Percentiles rank a stretch among this genome's conserved stretches.
Evolutionary conservation across 805 yeast species (phyloP).

Genomic region (Cyberlindnera subsufficiens): DNA sequence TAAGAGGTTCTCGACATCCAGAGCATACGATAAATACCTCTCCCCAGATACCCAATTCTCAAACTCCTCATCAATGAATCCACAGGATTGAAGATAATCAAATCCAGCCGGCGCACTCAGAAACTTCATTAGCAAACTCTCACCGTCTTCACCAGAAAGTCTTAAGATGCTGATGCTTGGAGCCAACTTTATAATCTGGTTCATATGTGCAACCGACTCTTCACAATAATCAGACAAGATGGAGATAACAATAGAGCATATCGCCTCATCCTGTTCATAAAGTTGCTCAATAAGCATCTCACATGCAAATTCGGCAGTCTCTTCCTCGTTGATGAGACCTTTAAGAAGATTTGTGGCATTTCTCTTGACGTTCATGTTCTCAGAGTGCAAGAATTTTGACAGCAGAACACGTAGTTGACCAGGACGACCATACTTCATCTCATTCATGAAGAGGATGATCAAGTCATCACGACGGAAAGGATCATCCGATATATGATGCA

Average conservation of each 20-base stretch:
- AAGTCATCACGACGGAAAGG: conserved; percentile 50
- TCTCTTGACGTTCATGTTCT: conserved; percentile 44
- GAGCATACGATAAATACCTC: conserved; percentile 39
- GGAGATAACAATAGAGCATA: conserved; percentile 51
- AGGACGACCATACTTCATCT: conserved; percentile 52
- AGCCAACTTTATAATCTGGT: conserved; percentile 41
- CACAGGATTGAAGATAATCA: conserved; percentile 49
- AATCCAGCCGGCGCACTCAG: conserved; percentile 68
- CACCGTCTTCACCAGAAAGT: conserved; percentile 26
- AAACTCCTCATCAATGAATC: conserved; percentile 62
- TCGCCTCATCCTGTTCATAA: conserved; percentile 56
- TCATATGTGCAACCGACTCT: conserved; percentile 43
- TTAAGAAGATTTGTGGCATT: conserved; percentile 54
- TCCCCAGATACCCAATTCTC: conserved; percentile 54
- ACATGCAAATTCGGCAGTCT: conserved; percentile 37
- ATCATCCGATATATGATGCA: conserved; percentile 62
- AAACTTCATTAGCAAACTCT: conserved; percentile 56
- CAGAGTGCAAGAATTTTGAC: conserved; percentile 54
- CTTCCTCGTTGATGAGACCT: conserved; percentile 29
- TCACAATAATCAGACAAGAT: conserved; percentile 47
- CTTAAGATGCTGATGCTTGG: conserved; percentile 44
- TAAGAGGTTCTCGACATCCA: conserved; percentile 39
- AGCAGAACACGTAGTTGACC: conserved; percentile 67
- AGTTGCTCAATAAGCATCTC: conserved; percentile 57
- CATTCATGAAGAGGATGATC: conserved; percentile 49